Evolutionary conservation across 2,329 filamentous ascomycete genomes (phyloP).

Genomic region (Biscogniauxia mediterranea): DNA sequence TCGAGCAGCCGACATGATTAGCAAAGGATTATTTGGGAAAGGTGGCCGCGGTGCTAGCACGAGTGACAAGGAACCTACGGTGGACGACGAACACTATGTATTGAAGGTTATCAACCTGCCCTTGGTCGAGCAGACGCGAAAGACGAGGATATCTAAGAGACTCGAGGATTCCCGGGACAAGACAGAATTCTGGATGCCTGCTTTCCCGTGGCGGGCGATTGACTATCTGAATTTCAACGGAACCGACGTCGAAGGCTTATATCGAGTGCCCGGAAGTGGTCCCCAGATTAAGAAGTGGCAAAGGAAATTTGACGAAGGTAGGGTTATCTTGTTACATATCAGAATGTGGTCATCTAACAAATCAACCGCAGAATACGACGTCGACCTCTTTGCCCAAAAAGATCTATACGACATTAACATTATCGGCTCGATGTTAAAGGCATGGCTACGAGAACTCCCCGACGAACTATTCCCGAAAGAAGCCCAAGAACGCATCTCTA

Average conservation of each 20-base stretch:
- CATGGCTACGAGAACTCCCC: conserved; percentile 91
- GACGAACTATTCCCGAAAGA: conserved; percentile 89
- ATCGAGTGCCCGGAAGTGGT: conserved; percentile 86
- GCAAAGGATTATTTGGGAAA: conserved; percentile 82
- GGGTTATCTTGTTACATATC: conserved; percentile 12
- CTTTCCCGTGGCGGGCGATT: conserved; percentile 91
- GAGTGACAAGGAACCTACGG: conserved; percentile 59
- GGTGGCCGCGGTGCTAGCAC: conserved; percentile 69
- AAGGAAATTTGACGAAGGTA: conserved; percentile 82
- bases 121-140: conserved; percentile 83
- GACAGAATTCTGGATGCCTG: conserved; percentile 98
- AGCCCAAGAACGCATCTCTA: conserved; percentile 75
- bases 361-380: conserved; percentile 66
- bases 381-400: conserved; percentile 83
- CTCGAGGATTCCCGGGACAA: conserved; percentile 88
- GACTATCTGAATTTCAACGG: conserved; percentile 95
- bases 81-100: conserved; percentile 81
- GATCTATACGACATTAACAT: conserved; percentile 96
- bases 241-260: conserved; percentile 89
- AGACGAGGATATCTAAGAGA: conserved; percentile 85
- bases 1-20: conserved; percentile 76
- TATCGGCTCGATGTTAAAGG: conserved; percentile 92
- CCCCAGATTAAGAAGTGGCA: conserved; percentile 94
- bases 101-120: conserved; percentile 83
- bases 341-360: conserved; percentile 15